These are phyloP conservation scores for Trypanosomatidae sp. DNA, from an alignment of 208 protist genomes.

Conservation along the genomic window DNA sequence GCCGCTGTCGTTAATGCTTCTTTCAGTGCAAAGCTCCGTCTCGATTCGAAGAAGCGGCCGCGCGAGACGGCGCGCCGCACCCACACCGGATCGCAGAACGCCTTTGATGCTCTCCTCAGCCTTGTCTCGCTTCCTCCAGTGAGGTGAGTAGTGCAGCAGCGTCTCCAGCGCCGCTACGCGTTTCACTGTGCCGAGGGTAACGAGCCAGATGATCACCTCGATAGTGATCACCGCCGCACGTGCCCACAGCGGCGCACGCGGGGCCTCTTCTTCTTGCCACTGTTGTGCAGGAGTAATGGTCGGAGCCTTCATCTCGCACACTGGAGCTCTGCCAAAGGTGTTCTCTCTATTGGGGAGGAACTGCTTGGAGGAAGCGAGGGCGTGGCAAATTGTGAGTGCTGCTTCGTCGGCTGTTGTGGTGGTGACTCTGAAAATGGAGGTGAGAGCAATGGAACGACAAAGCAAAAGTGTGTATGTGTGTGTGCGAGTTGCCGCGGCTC, in stretches of 20 bases:
- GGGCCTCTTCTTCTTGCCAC: neutral
- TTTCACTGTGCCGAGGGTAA: slow-evolving; percentile 31
- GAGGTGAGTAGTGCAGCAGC: slow-evolving; percentile 19
- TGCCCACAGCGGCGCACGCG: slow-evolving; percentile 13
- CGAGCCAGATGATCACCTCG: slow-evolving; percentile 29
- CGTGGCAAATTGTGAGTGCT: neutral
- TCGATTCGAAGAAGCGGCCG: slow-evolving; percentile 47
- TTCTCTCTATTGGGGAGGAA: neutral
- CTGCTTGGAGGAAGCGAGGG: neutral
- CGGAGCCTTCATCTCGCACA: neutral
- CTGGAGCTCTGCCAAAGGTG: neutral
- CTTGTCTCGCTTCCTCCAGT: slow-evolving; percentile 24
- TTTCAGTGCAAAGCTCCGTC: slow-evolving; percentile 35
- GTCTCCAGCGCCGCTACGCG: slow-evolving; percentile 17
- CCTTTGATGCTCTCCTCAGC: slow-evolving; percentile 26
- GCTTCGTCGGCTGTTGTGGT: neutral
- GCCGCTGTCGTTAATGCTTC: slow-evolving; percentile 7
- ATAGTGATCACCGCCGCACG: slow-evolving; percentile 16
- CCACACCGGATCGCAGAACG: slow-evolving; percentile 25
- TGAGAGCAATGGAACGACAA: neutral
- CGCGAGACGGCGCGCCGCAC: slow-evolving; percentile 28
- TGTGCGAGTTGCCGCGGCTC: too few species aligned
- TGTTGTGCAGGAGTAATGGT: neutral
- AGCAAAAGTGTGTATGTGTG: neutral
- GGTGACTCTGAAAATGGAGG: neutral